phyloP scores from a whole-genome alignment of 306 rosid species.

The Oemleria cerasiformis region DNA sequence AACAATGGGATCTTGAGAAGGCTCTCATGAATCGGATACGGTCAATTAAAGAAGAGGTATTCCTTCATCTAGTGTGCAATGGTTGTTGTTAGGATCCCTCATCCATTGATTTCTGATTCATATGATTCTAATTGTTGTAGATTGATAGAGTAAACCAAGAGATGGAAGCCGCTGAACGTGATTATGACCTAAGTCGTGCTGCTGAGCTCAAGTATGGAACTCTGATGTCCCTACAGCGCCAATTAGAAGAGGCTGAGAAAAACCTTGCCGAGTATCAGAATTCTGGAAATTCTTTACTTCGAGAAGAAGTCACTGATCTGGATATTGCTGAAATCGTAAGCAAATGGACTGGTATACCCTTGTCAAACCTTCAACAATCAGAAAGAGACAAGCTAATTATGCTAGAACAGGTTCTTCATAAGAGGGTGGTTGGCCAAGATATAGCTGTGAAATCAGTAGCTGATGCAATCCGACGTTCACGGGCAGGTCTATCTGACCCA shows the following conservation, averaged over 20 bases:
- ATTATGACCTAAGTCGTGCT: constrained; percentile 84
- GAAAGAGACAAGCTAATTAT: constrained; percentile 78
- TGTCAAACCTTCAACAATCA: constrained; percentile 86
- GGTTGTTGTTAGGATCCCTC: not conserved
- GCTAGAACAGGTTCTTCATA: constrained; percentile 75
- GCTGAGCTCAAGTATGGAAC: constrained; percentile 98
- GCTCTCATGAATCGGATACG: constrained; percentile 70
- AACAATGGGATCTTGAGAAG: constrained; percentile 90
- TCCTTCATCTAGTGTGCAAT: not conserved
- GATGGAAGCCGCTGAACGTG: constrained; percentile 97
- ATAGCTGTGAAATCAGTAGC: constrained; percentile 83
- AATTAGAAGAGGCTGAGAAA: constrained; percentile 76
- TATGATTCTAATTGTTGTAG: constrained; percentile 37
- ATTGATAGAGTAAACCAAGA: constrained; percentile 95
- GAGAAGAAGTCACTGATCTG: constrained; percentile 90
- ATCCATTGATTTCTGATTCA: not conserved
- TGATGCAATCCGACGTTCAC: constrained; percentile 93
- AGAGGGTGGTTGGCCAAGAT: constrained; percentile 76
- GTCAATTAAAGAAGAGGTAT: constrained; percentile 93
- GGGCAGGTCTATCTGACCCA: constrained; percentile 93
- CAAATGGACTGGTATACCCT: constrained; percentile 91
- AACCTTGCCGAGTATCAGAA: constrained; percentile 60
- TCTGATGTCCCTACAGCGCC: constrained; percentile 69
- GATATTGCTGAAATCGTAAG: constrained; percentile 90
- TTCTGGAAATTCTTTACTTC: constrained; percentile 68